Evolutionary conservation across 1,139 yeast genomes (phyloP).

Genomic region (Eremothecium sinecaudum): DNA sequence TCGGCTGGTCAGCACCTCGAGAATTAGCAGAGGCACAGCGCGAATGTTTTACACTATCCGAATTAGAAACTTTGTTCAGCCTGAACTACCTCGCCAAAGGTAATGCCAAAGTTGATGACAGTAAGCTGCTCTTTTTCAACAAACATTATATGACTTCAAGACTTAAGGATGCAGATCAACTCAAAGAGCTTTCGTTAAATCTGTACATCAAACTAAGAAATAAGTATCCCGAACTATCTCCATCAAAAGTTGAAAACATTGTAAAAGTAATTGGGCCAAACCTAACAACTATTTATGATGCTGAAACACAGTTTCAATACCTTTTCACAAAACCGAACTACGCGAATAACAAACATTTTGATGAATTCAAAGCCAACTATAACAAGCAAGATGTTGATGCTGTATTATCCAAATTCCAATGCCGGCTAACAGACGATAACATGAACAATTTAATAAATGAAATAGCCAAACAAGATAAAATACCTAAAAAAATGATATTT

Average conservation of each 20-base stretch:
- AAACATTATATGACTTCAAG: conserved; percentile 47
- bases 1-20: conserved; percentile 89
- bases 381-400: conserved; percentile 11
- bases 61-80: conserved; percentile 39
- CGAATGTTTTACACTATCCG: conserved; percentile 52
- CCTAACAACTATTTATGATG: conserved; percentile 41
- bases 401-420: conserved; percentile 16
- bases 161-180: conserved; percentile 32
- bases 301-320: conserved; percentile 40
- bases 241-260: conserved; percentile 20
- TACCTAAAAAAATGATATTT: conserved; percentile 44
- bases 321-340: conserved; percentile 40
- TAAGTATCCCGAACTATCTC: conserved; percentile 12
- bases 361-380: conserved; percentile 15
- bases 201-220: conserved; percentile 21
- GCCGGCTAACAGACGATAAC: conserved; percentile 10
- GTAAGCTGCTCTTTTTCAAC: conserved; percentile 67
- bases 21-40: conserved; percentile 42
- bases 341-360: conserved; percentile 15
- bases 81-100: conserved; percentile 79
- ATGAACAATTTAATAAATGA: conserved; percentile 24
- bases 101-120: conserved; percentile 80
- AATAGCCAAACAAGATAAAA: conserved; percentile 9
- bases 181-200: conserved; percentile 33
- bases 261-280: conserved; percentile 31